Conservation (phyloP, 2,329 filamentous ascomycete genomes). For the Orbilia ellipsospora region DNA sequence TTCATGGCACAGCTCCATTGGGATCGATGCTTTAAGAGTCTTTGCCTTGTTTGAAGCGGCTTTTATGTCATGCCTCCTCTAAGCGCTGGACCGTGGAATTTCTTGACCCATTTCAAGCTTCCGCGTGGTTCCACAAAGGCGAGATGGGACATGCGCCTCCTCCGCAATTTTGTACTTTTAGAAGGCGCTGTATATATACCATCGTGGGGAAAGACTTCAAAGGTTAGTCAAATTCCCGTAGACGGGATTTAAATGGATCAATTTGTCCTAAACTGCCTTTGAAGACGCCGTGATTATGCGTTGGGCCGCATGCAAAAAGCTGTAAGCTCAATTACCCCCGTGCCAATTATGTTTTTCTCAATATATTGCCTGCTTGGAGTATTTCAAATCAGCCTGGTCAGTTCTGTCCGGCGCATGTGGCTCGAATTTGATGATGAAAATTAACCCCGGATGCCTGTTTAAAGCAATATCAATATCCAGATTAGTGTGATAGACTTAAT, state of each 20-base stretch:
- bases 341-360: constrained; percentile 41
- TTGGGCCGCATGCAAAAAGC: constrained; percentile 10
- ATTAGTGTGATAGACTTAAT: constrained; percentile 27
- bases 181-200: constrained; percentile 12
- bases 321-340: constrained; percentile 33
- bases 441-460: constrained; percentile 44
- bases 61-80: constrained; percentile 19
- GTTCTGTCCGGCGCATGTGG: constrained; percentile 26
- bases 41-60: constrained; percentile 18
- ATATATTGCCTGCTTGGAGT: constrained; percentile 46
- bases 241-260: too few species aligned
- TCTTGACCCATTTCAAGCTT: constrained; percentile 34
- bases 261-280: not conserved
- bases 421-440: constrained; percentile 40
- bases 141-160: constrained; percentile 7
- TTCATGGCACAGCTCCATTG: constrained; percentile 45
- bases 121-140: constrained; percentile 36
- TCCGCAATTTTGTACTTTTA: not conserved
- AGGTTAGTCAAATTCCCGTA: not conserved
- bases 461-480: constrained; percentile 43
- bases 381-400: constrained; percentile 52
- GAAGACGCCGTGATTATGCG: constrained; percentile 32
- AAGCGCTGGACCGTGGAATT: constrained; percentile 19
- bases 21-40: constrained; percentile 45
- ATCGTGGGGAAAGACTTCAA: constrained; percentile 26